Base-by-base conservation (phyloP, 1,284 basidiomycete genomes). In the Ustilago trichophora region DNA sequence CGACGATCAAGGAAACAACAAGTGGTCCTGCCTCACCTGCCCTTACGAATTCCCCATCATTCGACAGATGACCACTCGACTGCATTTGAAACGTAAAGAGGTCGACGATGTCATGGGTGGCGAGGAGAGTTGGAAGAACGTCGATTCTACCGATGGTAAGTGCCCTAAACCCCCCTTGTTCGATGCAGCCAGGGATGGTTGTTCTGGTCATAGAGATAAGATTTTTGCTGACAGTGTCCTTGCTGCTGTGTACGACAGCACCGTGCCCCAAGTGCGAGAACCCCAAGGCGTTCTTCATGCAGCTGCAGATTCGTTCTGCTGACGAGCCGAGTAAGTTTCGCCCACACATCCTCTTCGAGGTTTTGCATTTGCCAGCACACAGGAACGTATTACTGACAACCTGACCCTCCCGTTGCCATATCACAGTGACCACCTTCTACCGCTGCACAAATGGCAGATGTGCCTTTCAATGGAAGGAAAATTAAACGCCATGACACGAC, bases 301-400 rank as follows among this genome's bases (percentile, higher is more conserved):
- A 97, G 83, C 84, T 98, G 16, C 95, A 98, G 82, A 98, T 98
- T 71, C 85, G 95, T 29, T 94, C 92, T 74, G 95, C 95, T 0
- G 80, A 81, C 62, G 75, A 80, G 55, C 77, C 79, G 0, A 80
- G 78, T 80, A 72, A 63, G 77, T 78, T n/a, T n/a, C n/a, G n/a
- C n/a, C n/a, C n/a, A n/a, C n/a, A n/a, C n/a, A n/a, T n/a, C n/a
- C n/a, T n/a, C n/a, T n/a, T n/a, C n/a, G n/a, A n/a, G n/a, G n/a
- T n/a, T n/a, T n/a, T n/a, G n/a, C n/a, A n/a, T n/a, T n/a, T n/a
- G n/a, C n/a, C n/a, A n/a, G n/a, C n/a, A n/a, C n/a, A n/a, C n/a
- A n/a, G n/a, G n/a, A n/a, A n/a, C n/a, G n/a, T n/a, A n/a, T n/a
- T n/a, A n/a, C n/a, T n/a, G n/a, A n/a, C n/a, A n/a, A n/a, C n/a